A percentile compares a stretch with the other conserved stretches of the same genome.
Conservation (phyloP, 2,329 filamentous ascomycete species). For the Colletotrichum karsti region DNA sequence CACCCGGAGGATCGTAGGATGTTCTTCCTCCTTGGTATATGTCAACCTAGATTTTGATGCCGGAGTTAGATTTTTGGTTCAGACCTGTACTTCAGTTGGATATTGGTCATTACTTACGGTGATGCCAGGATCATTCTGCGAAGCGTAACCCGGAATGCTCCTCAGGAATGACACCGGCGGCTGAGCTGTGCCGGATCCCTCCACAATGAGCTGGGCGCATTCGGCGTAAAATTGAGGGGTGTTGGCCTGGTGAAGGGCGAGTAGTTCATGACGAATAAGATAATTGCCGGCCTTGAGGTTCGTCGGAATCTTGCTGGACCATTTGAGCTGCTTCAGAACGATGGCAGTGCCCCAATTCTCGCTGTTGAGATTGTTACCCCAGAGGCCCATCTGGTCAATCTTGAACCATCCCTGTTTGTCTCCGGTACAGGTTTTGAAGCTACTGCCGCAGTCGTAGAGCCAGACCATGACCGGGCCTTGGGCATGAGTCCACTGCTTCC, state of each 20-base stretch:
- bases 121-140: conserved; percentile 57
- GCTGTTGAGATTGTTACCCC: conserved; percentile 50
- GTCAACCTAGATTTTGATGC: no score
- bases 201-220: conserved; percentile 62
- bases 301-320: conserved; percentile 58
- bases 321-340: conserved; percentile 46
- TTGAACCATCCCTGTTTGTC: conserved; percentile 66
- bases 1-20: not conserved
- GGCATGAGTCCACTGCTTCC: conserved; percentile 66
- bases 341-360: conserved; percentile 57
- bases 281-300: conserved; percentile 61
- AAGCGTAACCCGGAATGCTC: conserved; percentile 53
- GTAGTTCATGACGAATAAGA: conserved; percentile 64
- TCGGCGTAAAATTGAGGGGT: conserved; percentile 63
- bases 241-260: conserved; percentile 63
- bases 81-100: not conserved
- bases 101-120: conserved; percentile 40
- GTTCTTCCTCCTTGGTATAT: conserved; percentile 1
- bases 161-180: conserved; percentile 51
- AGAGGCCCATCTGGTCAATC: conserved; percentile 62
- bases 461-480: conserved; percentile 69
- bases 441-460: conserved; percentile 55
- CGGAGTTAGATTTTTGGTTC: not conserved
- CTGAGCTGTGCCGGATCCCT: conserved; percentile 53
- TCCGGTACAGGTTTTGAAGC: conserved; percentile 59